Percentiles rank a stretch among this genome's conserved stretches.
Conservation (phyloP, 805 yeast species). For the Wickerhamomyces subpelliculosus region DNA sequence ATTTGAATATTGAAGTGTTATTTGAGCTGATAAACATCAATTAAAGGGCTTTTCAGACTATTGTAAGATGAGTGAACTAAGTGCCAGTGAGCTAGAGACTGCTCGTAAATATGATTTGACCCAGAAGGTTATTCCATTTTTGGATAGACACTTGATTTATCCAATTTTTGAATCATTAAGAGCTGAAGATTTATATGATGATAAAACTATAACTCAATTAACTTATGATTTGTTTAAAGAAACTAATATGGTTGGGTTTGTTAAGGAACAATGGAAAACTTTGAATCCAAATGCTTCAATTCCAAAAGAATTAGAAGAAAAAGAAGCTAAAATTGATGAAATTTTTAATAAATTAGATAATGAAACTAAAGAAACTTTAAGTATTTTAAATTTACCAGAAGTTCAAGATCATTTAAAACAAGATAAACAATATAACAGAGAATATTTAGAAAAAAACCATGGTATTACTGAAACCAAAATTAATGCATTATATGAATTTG, state of each 20-base stretch:
- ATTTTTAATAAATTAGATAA: slow-evolving; percentile 31
- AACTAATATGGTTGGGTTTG: slow-evolving; percentile 47
- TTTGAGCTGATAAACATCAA: neutral
- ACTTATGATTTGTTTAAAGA: slow-evolving; percentile 50
- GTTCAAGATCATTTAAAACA: slow-evolving; percentile 46
- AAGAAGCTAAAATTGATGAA: slow-evolving; percentile 33
- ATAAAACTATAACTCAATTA: slow-evolving; percentile 35
- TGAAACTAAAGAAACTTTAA: slow-evolving; percentile 38
- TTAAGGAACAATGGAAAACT: slow-evolving; percentile 35
- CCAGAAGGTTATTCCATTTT: slow-evolving; percentile 44
- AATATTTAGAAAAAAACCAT: slow-evolving; percentile 36
- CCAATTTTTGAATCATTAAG: slow-evolving; percentile 44
- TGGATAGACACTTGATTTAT: slow-evolving; percentile 55
- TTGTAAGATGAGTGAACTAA: slow-evolving; percentile 14
- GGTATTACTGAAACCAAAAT: slow-evolving; percentile 42
- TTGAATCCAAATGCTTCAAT: slow-evolving; percentile 32
- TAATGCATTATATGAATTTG: slow-evolving; percentile 47
- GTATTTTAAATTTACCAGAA: slow-evolving; percentile 39
- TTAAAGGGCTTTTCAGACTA: neutral
- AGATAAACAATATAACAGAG: slow-evolving; percentile 48
- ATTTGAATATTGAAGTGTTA: neutral
- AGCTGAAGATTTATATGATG: slow-evolving; percentile 35
- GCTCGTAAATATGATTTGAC: slow-evolving; percentile 50
- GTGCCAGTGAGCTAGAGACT: slow-evolving; percentile 29
- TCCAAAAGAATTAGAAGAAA: slow-evolving; percentile 35